Base-by-base conservation (phyloP, 176 grass and related monocot species). In the Pharus latifolius region DNA sequence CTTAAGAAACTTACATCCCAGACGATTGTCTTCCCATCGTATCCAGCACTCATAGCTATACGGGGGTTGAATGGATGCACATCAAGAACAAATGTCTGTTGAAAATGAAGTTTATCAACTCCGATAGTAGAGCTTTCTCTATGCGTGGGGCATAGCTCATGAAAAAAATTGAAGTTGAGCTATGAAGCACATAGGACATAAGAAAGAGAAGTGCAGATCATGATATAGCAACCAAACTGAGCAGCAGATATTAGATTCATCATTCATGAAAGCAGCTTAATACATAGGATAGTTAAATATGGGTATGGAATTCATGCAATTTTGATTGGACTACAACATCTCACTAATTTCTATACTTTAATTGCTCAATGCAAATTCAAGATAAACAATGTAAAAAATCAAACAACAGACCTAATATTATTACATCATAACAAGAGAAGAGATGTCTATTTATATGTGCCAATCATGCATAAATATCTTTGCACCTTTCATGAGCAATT, bases 21-120 rank as follows among this genome's bases (percentile, higher is more conserved):
- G 69, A 99, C 94, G 63, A 99, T 99, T 13, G 87, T 99, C 68
- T 82, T 90, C 64, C 95, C 95, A 82, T 99, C 95, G 79, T 99
- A 99, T 52, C 95, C 95, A 84, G 95, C 90, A 91, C 95, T 99
- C 95, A 99, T 99, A 69, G 95, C 95, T 85, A 99, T 99, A 48
- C 95, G 86, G 38, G 95, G 95, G 65, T 99, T 99, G 79, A 99
- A 99, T 67, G 95, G 95, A 86, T 99, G 95, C 56, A 99, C 90
- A 94, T 99, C 95, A 66, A 99, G 81, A 79, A 99, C 95, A 88
- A 99, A 99, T 49, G 95, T 94, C 95, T 99, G 90, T 78, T 52
- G 59, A 82, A 10, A 88, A 62, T 50, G 35, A 70, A 81, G 57
- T 26, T 61, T 45, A 34, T 85, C 29, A 80, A 37, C 66, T 73